Base-by-base conservation (phyloP, 345 rosid species). In the Moricandia arvensis region DNA sequence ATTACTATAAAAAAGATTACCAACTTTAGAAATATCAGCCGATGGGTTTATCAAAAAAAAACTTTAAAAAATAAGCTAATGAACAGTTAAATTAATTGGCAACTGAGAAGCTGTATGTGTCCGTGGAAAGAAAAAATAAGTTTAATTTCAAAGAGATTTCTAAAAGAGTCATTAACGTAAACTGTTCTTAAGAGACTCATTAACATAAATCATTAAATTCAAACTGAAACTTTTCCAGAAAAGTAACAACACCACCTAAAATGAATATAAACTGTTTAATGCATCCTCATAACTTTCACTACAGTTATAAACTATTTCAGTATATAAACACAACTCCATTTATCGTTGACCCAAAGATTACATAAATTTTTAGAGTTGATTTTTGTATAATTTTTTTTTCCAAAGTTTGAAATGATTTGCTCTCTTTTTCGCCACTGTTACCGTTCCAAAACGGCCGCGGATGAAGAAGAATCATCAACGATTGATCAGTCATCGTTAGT, bases 341-440 rank as follows among this genome's bases (percentile, higher is more conserved):
- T 53, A 45, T 45, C 53, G 8, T 72, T 3, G 8, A 57, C 30
- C 2, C 8, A 34, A 24, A 53, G 8, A 49, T 24, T 3, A 21
- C 59, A 43, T 29, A 61, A 61, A 15, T 29, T 10, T 21, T 5
- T n/a, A 54, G 17, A 54, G 12, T 11, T 9, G 29, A 5, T 7
- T 7, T 13, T 31, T 59, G 3, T 17, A 2, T 13, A 21, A 21
- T 21, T 21, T 21, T 9, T 31, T 0, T 11, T 45, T 45, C 53
- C 8, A 41, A 63, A 10, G 59, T 31, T 63, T 29, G 5, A 47
- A 17, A 78, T 72, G 77, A 13, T 71, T 24, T 34, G 51, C 13
- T 66, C 81, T 16, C 0, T 72, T 9, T 66, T 72, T 4, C 21
- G 47, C 0, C 69, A 78, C 17, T 78, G 81, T 66, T 78, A n/a